A percentile compares a stretch with the other conserved stretches of the same genome.
Evolutionary conservation across 345 rosid species (phyloP).

Genomic region (Citrus maxima): DNA sequence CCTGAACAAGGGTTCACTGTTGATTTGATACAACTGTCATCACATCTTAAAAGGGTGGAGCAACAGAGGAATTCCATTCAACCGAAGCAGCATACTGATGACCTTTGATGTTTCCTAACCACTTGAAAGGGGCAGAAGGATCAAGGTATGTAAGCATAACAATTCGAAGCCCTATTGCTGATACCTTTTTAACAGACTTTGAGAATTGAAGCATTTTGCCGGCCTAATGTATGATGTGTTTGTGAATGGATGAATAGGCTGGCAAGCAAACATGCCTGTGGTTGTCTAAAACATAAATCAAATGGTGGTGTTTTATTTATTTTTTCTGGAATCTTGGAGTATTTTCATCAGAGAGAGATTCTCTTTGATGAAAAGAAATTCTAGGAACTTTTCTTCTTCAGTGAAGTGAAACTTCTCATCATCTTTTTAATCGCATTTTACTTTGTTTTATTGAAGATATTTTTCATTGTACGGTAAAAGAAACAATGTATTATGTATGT

Average conservation of each 20-base stretch:
- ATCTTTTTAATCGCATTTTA: background rate
- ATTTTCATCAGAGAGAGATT: background rate
- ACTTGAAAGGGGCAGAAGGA: conserved; percentile 18
- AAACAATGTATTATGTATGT: background rate
- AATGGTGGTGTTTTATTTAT: too few species aligned
- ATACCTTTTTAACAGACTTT: background rate
- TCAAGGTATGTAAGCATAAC: conserved; percentile 17
- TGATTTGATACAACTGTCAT: conserved; percentile 52
- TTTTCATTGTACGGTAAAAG: background rate
- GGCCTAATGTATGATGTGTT: background rate
- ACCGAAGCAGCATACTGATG: conserved; percentile 30
- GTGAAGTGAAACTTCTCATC: background rate
- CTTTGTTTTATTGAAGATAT: background rate
- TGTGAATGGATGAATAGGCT: background rate
- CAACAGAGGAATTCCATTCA: conserved; percentile 38
- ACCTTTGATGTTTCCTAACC: conserved; percentile 23
- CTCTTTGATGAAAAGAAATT: background rate
- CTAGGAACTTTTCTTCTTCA: background rate
- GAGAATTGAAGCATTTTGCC: background rate
- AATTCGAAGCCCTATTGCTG: background rate
- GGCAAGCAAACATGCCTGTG: background rate
- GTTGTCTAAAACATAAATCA: too few species aligned
- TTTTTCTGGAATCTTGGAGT: too few species aligned
- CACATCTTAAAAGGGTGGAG: conserved; percentile 52
- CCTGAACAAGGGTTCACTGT: conserved; percentile 35